Conservation (phyloP, 805 yeast genomes). For the Blastobotrys parvus region DNA sequence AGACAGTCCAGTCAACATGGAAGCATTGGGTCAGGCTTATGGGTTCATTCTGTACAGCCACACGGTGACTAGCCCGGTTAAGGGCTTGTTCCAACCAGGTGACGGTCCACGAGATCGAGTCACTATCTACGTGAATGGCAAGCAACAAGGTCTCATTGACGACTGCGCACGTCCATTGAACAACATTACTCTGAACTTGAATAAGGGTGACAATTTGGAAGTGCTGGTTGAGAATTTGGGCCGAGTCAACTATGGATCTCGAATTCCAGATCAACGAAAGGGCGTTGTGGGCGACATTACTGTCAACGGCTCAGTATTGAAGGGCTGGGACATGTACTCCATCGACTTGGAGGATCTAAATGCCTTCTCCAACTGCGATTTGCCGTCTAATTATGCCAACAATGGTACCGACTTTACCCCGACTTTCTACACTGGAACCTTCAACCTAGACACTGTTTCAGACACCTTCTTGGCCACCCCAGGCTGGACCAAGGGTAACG, state of each 20-base stretch:
- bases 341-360: background rate
- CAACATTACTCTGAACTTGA: background rate
- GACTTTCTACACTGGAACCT: conserved; percentile 1
- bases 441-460: background rate
- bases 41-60: conserved; percentile 2
- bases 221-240: conserved; percentile 6
- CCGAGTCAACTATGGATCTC: conserved; percentile 3
- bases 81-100: conserved; percentile 1
- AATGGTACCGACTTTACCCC: background rate
- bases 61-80: background rate
- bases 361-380: background rate
- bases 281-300: conserved; percentile 3
- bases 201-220: conserved; percentile 4
- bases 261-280: conserved; percentile 1
- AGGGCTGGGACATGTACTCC: conserved; percentile 1
- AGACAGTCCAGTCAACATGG: conserved; percentile 3
- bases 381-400: background rate
- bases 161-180: background rate
- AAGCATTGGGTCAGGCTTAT: conserved; percentile 1
- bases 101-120: conserved; percentile 5
- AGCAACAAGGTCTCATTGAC: conserved; percentile 1
- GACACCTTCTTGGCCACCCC: conserved; percentile 3
- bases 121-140: conserved; percentile 3
- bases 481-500: conserved; percentile 4
- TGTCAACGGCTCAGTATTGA: background rate